Percentiles rank a stretch among this genome's conserved stretches.
These are phyloP conservation scores for Coemansia sp. DNA, from an alignment of 192 early-diverging fungal genomes.

Conservation along the genomic window DNA sequence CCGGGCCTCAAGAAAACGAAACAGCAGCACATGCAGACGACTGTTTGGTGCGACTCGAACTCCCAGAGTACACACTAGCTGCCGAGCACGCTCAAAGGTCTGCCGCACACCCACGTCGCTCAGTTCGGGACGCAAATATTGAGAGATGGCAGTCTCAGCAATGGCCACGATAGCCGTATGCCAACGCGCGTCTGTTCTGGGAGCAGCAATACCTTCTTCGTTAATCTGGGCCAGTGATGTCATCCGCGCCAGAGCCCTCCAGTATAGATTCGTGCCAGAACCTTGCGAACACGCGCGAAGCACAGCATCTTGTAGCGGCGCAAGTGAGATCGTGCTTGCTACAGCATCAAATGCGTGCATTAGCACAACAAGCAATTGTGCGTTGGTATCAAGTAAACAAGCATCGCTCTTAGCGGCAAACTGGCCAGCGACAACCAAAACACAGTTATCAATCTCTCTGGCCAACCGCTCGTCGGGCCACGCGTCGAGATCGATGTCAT, in stretches of 20 bases:
- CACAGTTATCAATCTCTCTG: slow-evolving; percentile 25
- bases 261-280: slow-evolving; percentile 7
- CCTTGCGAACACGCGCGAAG: not conserved
- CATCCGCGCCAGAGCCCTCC: slow-evolving; percentile 27
- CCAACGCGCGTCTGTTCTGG: slow-evolving; percentile 10
- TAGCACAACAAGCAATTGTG: slow-evolving; percentile 9
- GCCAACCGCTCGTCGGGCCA: slow-evolving; percentile 16
- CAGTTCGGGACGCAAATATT: slow-evolving; percentile 8
- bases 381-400: not conserved
- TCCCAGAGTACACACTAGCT: slow-evolving; percentile 17
- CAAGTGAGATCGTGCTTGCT: not conserved
- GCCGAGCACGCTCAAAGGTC: slow-evolving; percentile 28
- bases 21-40: slow-evolving; percentile 31
- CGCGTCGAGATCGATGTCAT: slow-evolving; percentile 16
- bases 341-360: slow-evolving; percentile 16
- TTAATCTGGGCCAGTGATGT: slow-evolving; percentile 34
- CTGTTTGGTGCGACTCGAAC: slow-evolving; percentile 10
- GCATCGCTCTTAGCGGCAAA: slow-evolving; percentile 3
- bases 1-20: slow-evolving; percentile 30
- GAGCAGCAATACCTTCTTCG: slow-evolving; percentile 41
- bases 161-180: slow-evolving; percentile 17
- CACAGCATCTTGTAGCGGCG: not conserved
- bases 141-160: slow-evolving; percentile 21
- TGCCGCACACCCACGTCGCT: slow-evolving; percentile 34
- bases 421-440: slow-evolving; percentile 15